Percentiles rank a stretch among this genome's conserved stretches.
Conservation (phyloP, 352 stramenopile genomes). For the Globisporangium mamillatum region DNA sequence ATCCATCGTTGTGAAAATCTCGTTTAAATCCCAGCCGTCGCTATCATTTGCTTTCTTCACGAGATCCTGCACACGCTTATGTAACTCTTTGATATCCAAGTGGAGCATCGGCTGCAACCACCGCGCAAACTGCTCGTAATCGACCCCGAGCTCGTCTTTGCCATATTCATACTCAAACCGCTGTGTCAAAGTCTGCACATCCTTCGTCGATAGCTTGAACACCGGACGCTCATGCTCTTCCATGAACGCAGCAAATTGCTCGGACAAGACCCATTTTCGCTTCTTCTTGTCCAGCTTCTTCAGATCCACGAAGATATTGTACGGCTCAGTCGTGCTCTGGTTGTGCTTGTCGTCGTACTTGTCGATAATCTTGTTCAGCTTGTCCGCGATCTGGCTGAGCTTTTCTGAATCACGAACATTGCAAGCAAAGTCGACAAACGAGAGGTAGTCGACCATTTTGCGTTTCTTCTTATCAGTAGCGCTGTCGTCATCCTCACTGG, state of each 20-base stretch:
- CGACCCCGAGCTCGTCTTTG: constrained; percentile 47
- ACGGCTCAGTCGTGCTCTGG: constrained; percentile 34
- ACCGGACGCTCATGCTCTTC: constrained; percentile 25
- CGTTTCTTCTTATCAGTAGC: constrained; percentile 12
- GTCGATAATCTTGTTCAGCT: constrained; percentile 40
- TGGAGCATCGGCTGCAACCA: constrained; percentile 72
- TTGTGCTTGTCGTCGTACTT: constrained; percentile 58
- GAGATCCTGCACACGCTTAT: constrained; percentile 43
- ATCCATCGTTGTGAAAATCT: constrained; percentile 65
- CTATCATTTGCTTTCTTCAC: constrained; percentile 33
- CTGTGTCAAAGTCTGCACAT: constrained; percentile 39
- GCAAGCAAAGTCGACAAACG: constrained; percentile 67
- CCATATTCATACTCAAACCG: constrained; percentile 73
- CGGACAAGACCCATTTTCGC: constrained; percentile 46
- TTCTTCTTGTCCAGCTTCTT: constrained; percentile 61
- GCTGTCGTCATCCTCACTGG: constrained; percentile 6
- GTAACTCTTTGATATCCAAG: constrained; percentile 53
- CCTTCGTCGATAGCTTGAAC: constrained; percentile 37
- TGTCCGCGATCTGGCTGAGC: constrained; percentile 46
- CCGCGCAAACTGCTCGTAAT: constrained; percentile 66
- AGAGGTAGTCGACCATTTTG: constrained; percentile 44
- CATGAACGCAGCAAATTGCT: constrained; percentile 30
- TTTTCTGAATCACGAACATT: constrained; percentile 65
- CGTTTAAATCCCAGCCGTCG: constrained; percentile 46
- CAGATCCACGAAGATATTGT: constrained; percentile 37